Percentiles rank a stretch among this genome's conserved stretches.
phyloP scores from a whole-genome alignment of 148 eudicot genomes.

The Rhododendron simsii region DNA sequence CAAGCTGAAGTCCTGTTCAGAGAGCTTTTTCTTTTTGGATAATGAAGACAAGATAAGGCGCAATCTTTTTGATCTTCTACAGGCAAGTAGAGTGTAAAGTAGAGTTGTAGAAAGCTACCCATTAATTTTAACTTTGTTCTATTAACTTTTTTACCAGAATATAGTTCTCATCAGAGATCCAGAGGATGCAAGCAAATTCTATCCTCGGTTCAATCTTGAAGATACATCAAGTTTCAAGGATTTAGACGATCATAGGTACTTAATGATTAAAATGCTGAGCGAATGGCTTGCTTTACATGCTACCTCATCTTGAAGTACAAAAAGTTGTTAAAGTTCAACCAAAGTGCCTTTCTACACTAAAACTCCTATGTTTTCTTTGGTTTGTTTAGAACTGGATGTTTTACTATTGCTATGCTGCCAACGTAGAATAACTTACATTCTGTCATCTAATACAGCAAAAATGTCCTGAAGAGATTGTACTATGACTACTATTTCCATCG shows the following conservation, averaged over 20 bases:
- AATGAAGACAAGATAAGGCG: conserved; percentile 63
- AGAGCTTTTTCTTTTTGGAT: conserved; percentile 53
- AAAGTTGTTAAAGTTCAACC: background rate
- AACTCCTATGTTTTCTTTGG: background rate
- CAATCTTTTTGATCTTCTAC: conserved; percentile 67
- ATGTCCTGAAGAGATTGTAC: conserved; percentile 77
- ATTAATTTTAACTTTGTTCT: background rate
- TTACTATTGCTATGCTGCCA: background rate
- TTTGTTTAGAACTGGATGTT: background rate
- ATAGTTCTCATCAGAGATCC: conserved; percentile 86
- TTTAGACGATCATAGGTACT: conserved; percentile 84
- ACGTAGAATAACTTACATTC: background rate
- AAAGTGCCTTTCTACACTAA: background rate
- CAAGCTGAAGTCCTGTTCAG: conserved; percentile 64
- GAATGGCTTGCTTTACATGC: background rate
- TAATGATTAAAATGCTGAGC: background rate
- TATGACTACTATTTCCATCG: conserved; percentile 96
- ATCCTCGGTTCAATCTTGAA: conserved; percentile 94
- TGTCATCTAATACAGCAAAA: conserved; percentile 50
- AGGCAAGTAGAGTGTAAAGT: conserved; percentile 37
- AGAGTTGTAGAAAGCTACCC: background rate
- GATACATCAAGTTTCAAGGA: conserved; percentile 84
- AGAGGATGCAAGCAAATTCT: conserved; percentile 73
- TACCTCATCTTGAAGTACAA: background rate
- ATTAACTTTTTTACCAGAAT: conserved; percentile 42